Conservation (phyloP, 768 basidiomycete species). For the Mycena latifolia region DNA sequence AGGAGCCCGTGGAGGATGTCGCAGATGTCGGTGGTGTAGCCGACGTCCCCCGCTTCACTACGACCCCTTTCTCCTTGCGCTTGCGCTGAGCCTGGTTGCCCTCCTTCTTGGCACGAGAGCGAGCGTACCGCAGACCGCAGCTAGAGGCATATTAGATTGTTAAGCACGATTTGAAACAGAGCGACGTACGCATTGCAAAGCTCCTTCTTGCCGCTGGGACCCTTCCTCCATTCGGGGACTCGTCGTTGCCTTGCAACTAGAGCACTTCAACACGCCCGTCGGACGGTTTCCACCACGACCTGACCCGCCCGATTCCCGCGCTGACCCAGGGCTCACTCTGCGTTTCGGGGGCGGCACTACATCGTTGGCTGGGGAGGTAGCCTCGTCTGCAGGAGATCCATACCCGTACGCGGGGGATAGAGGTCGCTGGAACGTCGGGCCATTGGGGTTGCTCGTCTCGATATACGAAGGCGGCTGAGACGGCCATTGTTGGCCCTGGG, state of each 20-base stretch:
- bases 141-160: slow-evolving; percentile 49
- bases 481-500: slow-evolving; percentile 57
- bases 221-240: slow-evolving; percentile 96
- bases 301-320: slow-evolving; percentile 59
- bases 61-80: slow-evolving; percentile 70
- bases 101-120: slow-evolving; percentile 91
- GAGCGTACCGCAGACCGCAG: slow-evolving; percentile 88
- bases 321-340: slow-evolving; percentile 65
- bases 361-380: slow-evolving; percentile 47
- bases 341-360: slow-evolving; percentile 70
- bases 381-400: slow-evolving; percentile 48
- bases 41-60: slow-evolving; percentile 54
- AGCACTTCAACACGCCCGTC: slow-evolving; percentile 77
- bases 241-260: slow-evolving; percentile 83
- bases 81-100: slow-evolving; percentile 70
- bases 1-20: slow-evolving; percentile 47
- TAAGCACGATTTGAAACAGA: slow-evolving; percentile 34
- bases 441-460: slow-evolving; percentile 27
- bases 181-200: slow-evolving; percentile 89
- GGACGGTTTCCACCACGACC: slow-evolving; percentile 75
- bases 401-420: slow-evolving; percentile 54
- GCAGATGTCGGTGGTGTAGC: slow-evolving; percentile 55
- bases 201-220: slow-evolving; percentile 91
- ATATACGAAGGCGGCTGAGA: slow-evolving; percentile 53
- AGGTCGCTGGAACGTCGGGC: slow-evolving; percentile 41